Base-by-base conservation (phyloP, 805 yeast genomes). In the Candida boidinii region DNA sequence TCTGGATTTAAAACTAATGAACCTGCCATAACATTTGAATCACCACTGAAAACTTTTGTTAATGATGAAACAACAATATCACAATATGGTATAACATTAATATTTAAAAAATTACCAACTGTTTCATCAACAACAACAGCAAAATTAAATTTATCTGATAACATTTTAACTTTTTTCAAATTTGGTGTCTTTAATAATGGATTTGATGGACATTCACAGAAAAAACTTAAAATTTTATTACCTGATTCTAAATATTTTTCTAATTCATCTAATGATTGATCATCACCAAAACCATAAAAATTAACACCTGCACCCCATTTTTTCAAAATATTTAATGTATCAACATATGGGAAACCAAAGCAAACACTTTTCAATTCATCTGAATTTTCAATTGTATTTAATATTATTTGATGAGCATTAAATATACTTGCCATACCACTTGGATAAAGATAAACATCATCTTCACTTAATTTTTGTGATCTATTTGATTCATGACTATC, bases 291-390 rank as follows among this genome's bases (percentile, higher is more conserved):
- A 4, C 96, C 96, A 42, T 78, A 76, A 54, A 87, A 90, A 44
- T 77, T 77, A 25, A 81, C 83, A 23, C 96, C 96, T 3, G 88
- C 83, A 12, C 97, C 96, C 68, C 87, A 92, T 54, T 88, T 90
- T 48, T 71, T 70, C 46, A 92, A 65, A 37, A 92, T 77, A 45
- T 84, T 85, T 35, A 86, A 66, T 0, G 97, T 88, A 54, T 92
- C 97, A 19, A 85, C 92, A 55, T 90, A 92, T 6, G 97, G 96
- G 60, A 88, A 87, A 1, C 99, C 99, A 57, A 84, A 90, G 58
- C 95, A 86, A 2, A 87, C 94, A 2, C 94, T 77, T 53, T 84
- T 85, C 35, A 61, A 54, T 27, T 49, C 48, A 15, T 35, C 40
- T 15, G 37, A 24, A 39, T 34, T 54, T 50, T 55, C 66, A 32